Evolutionary conservation across 352 stramenopile genomes (phyloP).

Genomic region (Phytophthora pinifolia): DNA sequence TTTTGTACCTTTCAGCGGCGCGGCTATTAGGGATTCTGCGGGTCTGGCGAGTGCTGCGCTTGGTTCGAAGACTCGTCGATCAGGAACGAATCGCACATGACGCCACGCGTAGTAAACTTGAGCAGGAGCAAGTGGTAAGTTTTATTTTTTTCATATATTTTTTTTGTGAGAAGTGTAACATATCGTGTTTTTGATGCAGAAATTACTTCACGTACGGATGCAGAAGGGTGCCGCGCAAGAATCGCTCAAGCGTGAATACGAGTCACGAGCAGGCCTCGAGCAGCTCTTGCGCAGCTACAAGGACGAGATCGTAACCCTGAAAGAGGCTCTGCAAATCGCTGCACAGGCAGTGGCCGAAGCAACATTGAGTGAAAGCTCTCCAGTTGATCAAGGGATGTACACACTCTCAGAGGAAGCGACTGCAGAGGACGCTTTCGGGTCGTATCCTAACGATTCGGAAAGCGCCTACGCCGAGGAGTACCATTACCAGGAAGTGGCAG

Average conservation of each 20-base stretch:
- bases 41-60: constrained; percentile 59
- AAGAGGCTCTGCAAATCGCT: constrained; percentile 73
- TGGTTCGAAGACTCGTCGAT: constrained; percentile 53
- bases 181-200: constrained; percentile 24
- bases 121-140: constrained; percentile 50
- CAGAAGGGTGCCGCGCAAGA: constrained; percentile 52
- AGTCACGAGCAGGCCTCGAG: constrained; percentile 49
- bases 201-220: constrained; percentile 38
- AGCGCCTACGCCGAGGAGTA: constrained; percentile 13
- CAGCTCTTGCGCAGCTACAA: constrained; percentile 66
- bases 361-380: constrained; percentile 18
- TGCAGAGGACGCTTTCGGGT: background rate
- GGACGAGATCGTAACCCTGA: constrained; percentile 70
- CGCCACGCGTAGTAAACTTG: constrained; percentile 35
- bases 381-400: background rate
- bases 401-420: constrained; percentile 2
- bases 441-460: constrained; percentile 1
- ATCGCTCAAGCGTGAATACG: constrained; percentile 61
- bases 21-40: constrained; percentile 55
- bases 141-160: background rate
- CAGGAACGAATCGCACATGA: constrained; percentile 47
- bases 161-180: background rate
- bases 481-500: constrained; percentile 3
- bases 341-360: constrained; percentile 55
- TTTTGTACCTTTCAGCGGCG: constrained; percentile 28